Evolutionary conservation across 2,329 filamentous ascomycete genomes (phyloP).

Genomic region (Diaporthe sp.): DNA sequence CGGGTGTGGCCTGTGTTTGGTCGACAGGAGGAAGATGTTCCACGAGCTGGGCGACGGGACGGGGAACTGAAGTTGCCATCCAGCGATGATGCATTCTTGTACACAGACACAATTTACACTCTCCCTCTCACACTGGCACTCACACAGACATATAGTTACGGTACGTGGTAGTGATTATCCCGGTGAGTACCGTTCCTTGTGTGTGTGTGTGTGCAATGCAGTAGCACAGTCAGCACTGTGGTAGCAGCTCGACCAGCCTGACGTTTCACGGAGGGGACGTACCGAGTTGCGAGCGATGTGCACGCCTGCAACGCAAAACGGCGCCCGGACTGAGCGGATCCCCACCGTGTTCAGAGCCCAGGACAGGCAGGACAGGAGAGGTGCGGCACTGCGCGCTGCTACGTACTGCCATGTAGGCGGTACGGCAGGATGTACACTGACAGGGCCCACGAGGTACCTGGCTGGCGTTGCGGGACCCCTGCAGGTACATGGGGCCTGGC

Average conservation of each 20-base stretch:
- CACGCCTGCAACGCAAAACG: conserved; percentile 26
- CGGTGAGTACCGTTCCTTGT: neutral
- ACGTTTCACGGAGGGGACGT: conserved; percentile 34
- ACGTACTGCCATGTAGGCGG: conserved; percentile 11
- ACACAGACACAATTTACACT: conserved; percentile 13
- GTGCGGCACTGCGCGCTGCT: neutral
- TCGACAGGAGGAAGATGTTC: neutral
- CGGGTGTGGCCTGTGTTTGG: neutral
- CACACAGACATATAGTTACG: neutral
- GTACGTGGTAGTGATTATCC: conserved; percentile 8
- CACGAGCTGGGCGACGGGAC: neutral
- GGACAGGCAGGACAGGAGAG: neutral
- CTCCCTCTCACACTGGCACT: neutral
- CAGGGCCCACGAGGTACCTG: conserved; percentile 25
- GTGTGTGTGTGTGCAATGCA: neutral
- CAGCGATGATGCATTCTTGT: conserved; percentile 16
- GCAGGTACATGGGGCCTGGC: conserved; percentile 37
- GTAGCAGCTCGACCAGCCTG: conserved; percentile 26
- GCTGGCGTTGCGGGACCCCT: conserved; percentile 20
- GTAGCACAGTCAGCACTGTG: neutral
- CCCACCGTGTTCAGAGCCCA: conserved; percentile 24
- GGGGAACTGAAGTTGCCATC: conserved; percentile 10
- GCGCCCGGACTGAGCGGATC: conserved; percentile 36
- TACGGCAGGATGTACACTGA: conserved; percentile 11
- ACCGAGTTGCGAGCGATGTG: conserved; percentile 29